A percentile compares a stretch with the other conserved stretches of the same genome.
Evolutionary conservation across 768 basidiomycete species (phyloP).

Genomic region (Rhodosporidiobolus sp.): DNA sequence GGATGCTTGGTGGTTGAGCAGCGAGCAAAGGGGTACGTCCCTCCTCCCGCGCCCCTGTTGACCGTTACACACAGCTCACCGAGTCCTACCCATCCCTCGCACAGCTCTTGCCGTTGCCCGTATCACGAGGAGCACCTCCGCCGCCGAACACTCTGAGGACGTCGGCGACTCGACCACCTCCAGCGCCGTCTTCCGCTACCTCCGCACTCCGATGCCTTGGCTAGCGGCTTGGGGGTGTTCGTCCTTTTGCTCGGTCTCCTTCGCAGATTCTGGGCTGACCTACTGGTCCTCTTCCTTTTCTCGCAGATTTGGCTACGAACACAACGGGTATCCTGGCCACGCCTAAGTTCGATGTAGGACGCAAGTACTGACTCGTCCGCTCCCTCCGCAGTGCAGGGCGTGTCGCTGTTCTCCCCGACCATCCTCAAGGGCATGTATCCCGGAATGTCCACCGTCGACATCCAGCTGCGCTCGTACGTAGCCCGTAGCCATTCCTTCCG

Average conservation of each 20-base stretch:
- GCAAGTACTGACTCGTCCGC: too few relatives aligned
- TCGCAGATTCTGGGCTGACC: neutral
- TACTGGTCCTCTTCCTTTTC: neutral
- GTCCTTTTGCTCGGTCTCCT: slow-evolving; percentile 10
- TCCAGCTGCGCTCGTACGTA: slow-evolving; percentile 15
- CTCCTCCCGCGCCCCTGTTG: neutral
- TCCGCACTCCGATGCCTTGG: neutral
- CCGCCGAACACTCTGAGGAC: neutral
- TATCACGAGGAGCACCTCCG: neutral
- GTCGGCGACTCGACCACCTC: too few relatives aligned
- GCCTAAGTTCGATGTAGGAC: too few relatives aligned
- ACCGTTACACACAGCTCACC: neutral
- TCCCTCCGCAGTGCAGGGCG: slow-evolving; percentile 19
- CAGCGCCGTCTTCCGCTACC: neutral
- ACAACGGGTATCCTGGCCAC: too few relatives aligned
- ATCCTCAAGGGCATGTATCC: slow-evolving; percentile 26
- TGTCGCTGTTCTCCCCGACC: slow-evolving; percentile 28
- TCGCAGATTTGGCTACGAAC: neutral
- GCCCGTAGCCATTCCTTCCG: too few relatives aligned
- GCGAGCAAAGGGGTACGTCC: slow-evolving; percentile 5
- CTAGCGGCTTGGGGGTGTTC: slow-evolving; percentile 1
- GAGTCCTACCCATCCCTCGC: neutral
- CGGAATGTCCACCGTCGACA: slow-evolving; percentile 12
- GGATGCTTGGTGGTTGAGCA: slow-evolving; percentile 12
- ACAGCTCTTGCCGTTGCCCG: neutral